These are phyloP conservation scores for Penicillium turbatum DNA, from an alignment of 495 filamentous ascomycete species.

Conservation along the genomic window DNA sequence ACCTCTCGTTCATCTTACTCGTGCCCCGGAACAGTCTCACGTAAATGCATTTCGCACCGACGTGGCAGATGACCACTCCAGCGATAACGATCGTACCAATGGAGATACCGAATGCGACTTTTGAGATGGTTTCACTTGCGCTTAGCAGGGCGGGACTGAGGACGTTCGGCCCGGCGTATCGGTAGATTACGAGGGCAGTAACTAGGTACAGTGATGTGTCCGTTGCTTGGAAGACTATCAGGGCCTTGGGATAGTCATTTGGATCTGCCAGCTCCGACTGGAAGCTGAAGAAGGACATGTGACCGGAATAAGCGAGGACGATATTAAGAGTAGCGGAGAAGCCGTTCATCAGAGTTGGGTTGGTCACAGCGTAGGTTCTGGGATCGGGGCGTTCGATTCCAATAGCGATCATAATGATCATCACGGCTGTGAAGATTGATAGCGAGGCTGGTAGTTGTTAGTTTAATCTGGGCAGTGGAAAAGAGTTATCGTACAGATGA, in stretches of 20 bases:
- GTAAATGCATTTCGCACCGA: conserved; percentile 54
- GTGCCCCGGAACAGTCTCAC: conserved; percentile 49
- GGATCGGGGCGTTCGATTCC: conserved; percentile 33
- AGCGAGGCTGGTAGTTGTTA: conserved; percentile 43
- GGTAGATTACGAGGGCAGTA: conserved; percentile 46
- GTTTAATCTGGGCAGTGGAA: neutral
- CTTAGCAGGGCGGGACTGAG: conserved; percentile 60
- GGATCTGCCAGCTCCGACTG: conserved; percentile 63
- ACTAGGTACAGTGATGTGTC: conserved; percentile 52
- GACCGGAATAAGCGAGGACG: conserved; percentile 18
- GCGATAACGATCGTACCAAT: conserved; percentile 46
- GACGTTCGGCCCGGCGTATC: conserved; percentile 58
- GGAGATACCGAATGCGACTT: conserved; percentile 63
- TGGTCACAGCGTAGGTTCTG: conserved; percentile 11
- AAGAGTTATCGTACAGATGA: neutral
- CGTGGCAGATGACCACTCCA: conserved; percentile 51
- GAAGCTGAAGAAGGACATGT: conserved; percentile 57
- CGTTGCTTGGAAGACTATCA: conserved; percentile 50
- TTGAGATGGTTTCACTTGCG: conserved; percentile 51
- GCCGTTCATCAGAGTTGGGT: conserved; percentile 40
- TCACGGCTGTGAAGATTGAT: conserved; percentile 58
- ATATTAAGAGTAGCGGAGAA: conserved; percentile 25
- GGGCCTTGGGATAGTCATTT: conserved; percentile 52
- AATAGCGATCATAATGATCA: conserved; percentile 60
- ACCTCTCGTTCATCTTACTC: conserved; percentile 47